Evolutionary conservation across 208 protist genomes (phyloP), one percentile per base, ranked within the genome.

Genomic region (Acanthamoeba royreba): DNA sequence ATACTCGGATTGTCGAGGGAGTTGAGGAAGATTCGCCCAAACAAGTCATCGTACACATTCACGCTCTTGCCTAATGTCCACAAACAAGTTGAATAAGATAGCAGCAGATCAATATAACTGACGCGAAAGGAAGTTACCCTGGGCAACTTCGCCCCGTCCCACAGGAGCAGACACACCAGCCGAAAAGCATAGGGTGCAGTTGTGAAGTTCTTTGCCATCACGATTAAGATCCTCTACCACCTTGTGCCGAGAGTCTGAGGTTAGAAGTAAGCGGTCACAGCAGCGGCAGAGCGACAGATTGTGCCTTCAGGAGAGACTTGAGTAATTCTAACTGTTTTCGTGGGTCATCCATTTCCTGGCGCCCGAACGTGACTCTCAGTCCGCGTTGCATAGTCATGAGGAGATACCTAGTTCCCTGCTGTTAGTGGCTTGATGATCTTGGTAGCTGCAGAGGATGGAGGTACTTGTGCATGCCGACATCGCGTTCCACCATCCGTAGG

Each of bases 151-250:
- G 22, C 45, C 35, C 33, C 31, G 63, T 3, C 63, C 63, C 8
- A 77, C 35, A 13, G 63, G 63, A 3, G 46, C 42, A 5, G 77
- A 86, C n/a, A 86, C 42, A 5, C 77, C 77, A 19, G 77, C 42
- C 25, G 77, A 86, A 45, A 86, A 86, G 43, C 77, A 86, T 1
- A 86, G 47, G 77, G 42, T 86, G 77, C 77, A 86, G 77, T 86
- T 55, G 28, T 33, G 22, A 7, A 86, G 43, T 11, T 86, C 63
- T 19, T 77, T 77, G 3, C 63, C 63, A 31, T 77, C 11, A 28
- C 3, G 11, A 38, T 77, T 77, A 17, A 77, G 63, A 5, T 43
- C 22, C 35, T 77, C 63, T 2, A 77, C 35, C n/a, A 77, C 63
- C 63, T 77, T n/a, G n/a, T n/a, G n/a, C n/a, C n/a, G n/a, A n/a